Evolutionary conservation across 139 green algal species (phyloP).

Genomic region (Haematococcus lacustris): DNA sequence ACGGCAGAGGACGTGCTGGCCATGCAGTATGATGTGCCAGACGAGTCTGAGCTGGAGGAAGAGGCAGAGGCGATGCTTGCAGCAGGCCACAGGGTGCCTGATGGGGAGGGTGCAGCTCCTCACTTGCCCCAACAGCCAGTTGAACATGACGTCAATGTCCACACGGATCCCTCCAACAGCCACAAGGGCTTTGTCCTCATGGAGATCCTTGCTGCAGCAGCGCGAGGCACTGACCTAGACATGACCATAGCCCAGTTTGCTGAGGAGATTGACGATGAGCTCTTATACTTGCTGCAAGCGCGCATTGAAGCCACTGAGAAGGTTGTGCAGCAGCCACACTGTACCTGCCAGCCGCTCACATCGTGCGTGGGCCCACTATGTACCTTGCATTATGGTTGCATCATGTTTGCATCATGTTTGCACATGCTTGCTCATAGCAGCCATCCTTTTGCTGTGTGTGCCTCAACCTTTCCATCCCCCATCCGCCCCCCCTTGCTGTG

Average conservation of each 20-base stretch:
- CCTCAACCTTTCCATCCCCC: no score
- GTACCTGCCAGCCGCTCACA: background rate
- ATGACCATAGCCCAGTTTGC: conserved; percentile 18
- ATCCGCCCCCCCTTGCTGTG: no score
- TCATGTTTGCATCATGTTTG: no score
- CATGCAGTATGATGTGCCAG: conserved; percentile 10
- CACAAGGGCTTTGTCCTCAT: conserved; percentile 10
- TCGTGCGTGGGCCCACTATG: background rate
- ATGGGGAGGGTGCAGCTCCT: background rate
- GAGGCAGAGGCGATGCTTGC: background rate
- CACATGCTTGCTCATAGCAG: background rate
- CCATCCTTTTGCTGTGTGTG: background rate
- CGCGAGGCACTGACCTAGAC: conserved; percentile 8
- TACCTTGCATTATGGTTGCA: no score
- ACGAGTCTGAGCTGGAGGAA: background rate
- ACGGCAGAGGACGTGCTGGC: conserved; percentile 7
- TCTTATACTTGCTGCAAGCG: conserved; percentile 14
- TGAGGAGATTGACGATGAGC: conserved; percentile 17
- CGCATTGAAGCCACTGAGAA: conserved; percentile 5
- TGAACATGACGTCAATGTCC: background rate
- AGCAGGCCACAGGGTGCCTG: background rate
- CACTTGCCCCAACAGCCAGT: background rate
- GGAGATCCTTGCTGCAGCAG: conserved; percentile 10
- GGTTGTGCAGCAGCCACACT: background rate
- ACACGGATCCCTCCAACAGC: background rate